Conservation (phyloP, 202 grass and related monocot species). For the Tripidium arundinaceum region DNA sequence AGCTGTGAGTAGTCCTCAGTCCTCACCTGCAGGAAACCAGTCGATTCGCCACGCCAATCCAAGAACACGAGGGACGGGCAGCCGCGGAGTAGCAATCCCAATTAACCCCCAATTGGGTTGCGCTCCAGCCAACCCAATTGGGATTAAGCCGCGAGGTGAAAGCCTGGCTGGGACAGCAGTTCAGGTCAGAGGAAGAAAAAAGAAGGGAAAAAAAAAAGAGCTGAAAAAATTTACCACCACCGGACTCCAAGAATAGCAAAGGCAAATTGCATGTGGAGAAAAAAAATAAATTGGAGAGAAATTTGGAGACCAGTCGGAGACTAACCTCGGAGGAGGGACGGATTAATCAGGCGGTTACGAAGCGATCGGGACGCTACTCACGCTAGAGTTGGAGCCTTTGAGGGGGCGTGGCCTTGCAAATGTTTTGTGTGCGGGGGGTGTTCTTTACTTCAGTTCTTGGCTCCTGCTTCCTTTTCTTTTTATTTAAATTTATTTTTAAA, state of each 20-base stretch:
- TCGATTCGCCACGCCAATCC: slow-evolving; percentile 34
- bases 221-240: slow-evolving; percentile 33
- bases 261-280: neutral
- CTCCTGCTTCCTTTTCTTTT: neutral
- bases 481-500: neutral
- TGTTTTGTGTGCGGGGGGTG: slow-evolving; percentile 18
- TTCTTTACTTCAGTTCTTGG: slow-evolving; percentile 39
- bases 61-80: slow-evolving; percentile 26
- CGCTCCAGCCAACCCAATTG: slow-evolving; percentile 39
- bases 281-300: slow-evolving; percentile 18
- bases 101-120: slow-evolving; percentile 47
- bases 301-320: slow-evolving; percentile 44
- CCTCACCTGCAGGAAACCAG: slow-evolving; percentile 37
- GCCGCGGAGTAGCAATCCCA: slow-evolving; percentile 31
- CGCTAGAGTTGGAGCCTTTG: neutral
- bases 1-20: slow-evolving; percentile 29
- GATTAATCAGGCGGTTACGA: slow-evolving; percentile 49
- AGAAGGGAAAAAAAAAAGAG: slow-evolving; percentile 9
- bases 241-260: slow-evolving; percentile 48
- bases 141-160: slow-evolving; percentile 43
- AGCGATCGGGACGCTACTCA: slow-evolving; percentile 18
- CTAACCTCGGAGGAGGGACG: slow-evolving; percentile 36
- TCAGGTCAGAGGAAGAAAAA: slow-evolving; percentile 37
- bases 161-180: slow-evolving; percentile 42
- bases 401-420: slow-evolving; percentile 22